Evolutionary conservation across 2,329 filamentous ascomycete species (phyloP), one percentile per base, ranked within the genome.

Genomic region (Trichoderma breve): DNA sequence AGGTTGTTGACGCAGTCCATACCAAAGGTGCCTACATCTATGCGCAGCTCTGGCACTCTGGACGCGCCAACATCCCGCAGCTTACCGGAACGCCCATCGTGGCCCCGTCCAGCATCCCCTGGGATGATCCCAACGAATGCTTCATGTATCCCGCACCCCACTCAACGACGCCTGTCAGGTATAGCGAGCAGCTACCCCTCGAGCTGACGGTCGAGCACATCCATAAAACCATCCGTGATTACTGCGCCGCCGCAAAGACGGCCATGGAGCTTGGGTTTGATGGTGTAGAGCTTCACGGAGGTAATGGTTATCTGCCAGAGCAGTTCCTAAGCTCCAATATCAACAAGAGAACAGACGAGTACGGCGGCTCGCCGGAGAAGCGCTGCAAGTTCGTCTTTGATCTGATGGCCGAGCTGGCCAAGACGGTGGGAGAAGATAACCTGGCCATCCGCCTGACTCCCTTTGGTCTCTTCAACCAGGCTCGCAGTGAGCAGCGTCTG

Each of bases 1-100:
- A 83, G 70, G 81, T 92, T 32, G 88, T 87, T 2, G 85, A 88
- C 62, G 87, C 86, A 1, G 89, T 92, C 1, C 91, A 92, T 79
- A 83, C 83, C 32, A 87, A 89, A 74, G 88, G 88, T 55, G 85
- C 84, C 51, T 87, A 84, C 76, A 88, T 91, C 73, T 91, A 86
- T 79, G 78, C 85, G n/a, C 91, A 92, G 79, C 82, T 92, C 0
- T 92, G 82, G 82, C 78, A 80, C 14, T 79, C 83, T 0, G 83
- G 83, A 0, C 82, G 83, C 0, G 78, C 77, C 26, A 82, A 82
- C 4, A 73, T 86, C 75, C 73, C 79, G 0, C 80, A 81, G 1
- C 71, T 80, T 39, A 80, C 81, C 0, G 84, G 83, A 4, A 78
- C 78, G 6, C 76, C 77, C 4, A 79, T 83, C 26, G 76, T 83